Percentiles rank a stretch among this genome's conserved stretches.
Conservation (phyloP, 495 filamentous ascomycete genomes). For the Penicillium antarcticum region DNA sequence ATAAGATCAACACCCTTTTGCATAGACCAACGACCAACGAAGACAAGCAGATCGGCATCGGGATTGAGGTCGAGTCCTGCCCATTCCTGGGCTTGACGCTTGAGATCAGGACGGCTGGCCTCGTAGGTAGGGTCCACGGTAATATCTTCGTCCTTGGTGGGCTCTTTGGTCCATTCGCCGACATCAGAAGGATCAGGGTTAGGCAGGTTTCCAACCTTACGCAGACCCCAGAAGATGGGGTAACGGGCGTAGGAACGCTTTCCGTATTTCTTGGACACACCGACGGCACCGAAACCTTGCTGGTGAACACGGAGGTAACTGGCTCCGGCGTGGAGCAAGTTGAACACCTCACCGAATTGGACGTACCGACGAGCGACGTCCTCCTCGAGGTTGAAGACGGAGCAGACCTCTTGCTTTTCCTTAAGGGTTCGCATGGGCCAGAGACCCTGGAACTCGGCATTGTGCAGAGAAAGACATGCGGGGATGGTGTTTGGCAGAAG, state of each 20-base stretch:
- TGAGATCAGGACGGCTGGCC: conserved; percentile 54
- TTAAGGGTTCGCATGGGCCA: conserved; percentile 74
- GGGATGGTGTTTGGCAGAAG: conserved; percentile 58
- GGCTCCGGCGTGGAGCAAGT: conserved; percentile 69
- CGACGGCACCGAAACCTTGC: conserved; percentile 70
- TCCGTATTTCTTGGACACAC: conserved; percentile 72
- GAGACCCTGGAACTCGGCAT: conserved; percentile 72
- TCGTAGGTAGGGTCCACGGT: conserved; percentile 58
- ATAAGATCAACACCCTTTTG: conserved; percentile 79
- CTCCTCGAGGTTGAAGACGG: conserved; percentile 59
- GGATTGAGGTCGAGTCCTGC: conserved; percentile 66
- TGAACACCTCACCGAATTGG: conserved; percentile 67
- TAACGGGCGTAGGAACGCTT: conserved; percentile 72
- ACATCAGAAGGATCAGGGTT: conserved; percentile 77
- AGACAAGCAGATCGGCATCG: conserved; percentile 70
- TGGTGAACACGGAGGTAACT: conserved; percentile 74
- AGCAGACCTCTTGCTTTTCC: conserved; percentile 65
- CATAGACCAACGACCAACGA: conserved; percentile 76
- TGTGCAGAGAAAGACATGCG: conserved; percentile 51
- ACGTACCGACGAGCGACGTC: conserved; percentile 40
- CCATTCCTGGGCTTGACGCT: conserved; percentile 74
- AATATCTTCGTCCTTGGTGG: conserved; percentile 48
- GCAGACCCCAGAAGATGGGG: conserved; percentile 74
- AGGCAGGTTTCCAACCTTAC: conserved; percentile 66
- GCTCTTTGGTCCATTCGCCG: conserved; percentile 60